Base-by-base conservation (phyloP, 1,139 yeast species). In the Kodamaea plutei region DNA sequence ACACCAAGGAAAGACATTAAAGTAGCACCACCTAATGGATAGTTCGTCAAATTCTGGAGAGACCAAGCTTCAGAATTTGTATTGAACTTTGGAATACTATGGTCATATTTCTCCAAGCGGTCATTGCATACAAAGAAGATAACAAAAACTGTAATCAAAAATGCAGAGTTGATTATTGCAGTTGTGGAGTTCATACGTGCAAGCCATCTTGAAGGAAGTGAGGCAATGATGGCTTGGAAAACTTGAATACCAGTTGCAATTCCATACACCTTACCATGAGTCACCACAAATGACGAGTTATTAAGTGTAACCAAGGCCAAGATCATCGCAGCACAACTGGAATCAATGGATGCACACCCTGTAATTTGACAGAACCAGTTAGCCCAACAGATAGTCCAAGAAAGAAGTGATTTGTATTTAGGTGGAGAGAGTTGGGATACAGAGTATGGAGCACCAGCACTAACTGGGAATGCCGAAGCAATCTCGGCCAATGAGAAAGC, bases 1-100 rank as follows among this genome's bases (percentile, higher is more conserved):
- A 73, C 79, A 15, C 84, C 80, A 46, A 77, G 57, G 51, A 79
- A 79, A 10, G 76, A 63, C 69, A 75, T 64, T 37, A 79, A 57
- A 51, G 78, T 62, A 17, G 82, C 69, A 29, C 77, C 61, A 30
- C 88, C 88, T 33, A 64, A 61, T 6, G 85, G 82, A 70, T 78
- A 80, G 12, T 77, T 84, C 7, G 85, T 76, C 41, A 69, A 73
- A 54, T 80, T 80, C 26, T 66, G 56, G 28, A 77, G 61, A 2
- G 35, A 23, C 85, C 85, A 79, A 4, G 83, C 83, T 6, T 46
- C 45, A 5, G 58, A 37, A 41, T 71, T 71, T 22, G 58, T 32
- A 50, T 78, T 79, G 52, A 72, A 79, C 46, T 73, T 75, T 14
- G 58, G 67, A 15, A 58, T 43, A 2, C 34, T 39, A 3, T 49